These are phyloP conservation scores for Trichosporon coremiiforme DNA, from an alignment of 1,284 basidiomycete genomes.

Conservation along the genomic window DNA sequence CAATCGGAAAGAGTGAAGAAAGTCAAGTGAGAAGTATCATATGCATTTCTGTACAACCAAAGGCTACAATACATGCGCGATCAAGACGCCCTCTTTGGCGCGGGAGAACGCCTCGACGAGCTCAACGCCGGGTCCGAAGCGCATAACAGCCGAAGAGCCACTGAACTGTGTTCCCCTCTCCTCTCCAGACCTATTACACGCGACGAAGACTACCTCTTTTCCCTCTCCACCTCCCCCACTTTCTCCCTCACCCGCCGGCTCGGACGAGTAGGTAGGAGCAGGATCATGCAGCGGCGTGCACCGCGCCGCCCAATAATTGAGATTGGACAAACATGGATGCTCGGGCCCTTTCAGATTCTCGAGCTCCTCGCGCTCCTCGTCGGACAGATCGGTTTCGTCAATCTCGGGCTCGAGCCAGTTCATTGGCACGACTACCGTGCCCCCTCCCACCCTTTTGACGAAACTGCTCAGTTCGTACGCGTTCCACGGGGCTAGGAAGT, in stretches of 20 bases:
- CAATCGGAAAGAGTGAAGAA: too few relatives aligned
- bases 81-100: constrained; percentile 53
- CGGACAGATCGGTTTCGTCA: constrained; percentile 27
- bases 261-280: background rate
- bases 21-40: background rate
- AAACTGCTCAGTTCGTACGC: constrained; percentile 78
- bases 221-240: background rate
- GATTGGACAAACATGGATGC: constrained; percentile 48
- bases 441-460: constrained; percentile 60
- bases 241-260: background rate
- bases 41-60: background rate
- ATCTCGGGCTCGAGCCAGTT: constrained; percentile 55
- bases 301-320: constrained; percentile 58
- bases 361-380: constrained; percentile 12
- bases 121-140: constrained; percentile 51
- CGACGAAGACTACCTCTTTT: constrained; percentile 56
- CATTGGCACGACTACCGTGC: constrained; percentile 69
- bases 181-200: constrained; percentile 55
- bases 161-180: constrained; percentile 57
- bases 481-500: constrained; percentile 63
- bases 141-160: constrained; percentile 57
- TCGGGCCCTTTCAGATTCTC: constrained; percentile 31
- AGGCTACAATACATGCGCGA: constrained; percentile 27
- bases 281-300: constrained; percentile 41
- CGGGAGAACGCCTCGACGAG: constrained; percentile 54